Conservation (phyloP, 2,329 filamentous ascomycete species). For the Rhinocladiella similis region DNA sequence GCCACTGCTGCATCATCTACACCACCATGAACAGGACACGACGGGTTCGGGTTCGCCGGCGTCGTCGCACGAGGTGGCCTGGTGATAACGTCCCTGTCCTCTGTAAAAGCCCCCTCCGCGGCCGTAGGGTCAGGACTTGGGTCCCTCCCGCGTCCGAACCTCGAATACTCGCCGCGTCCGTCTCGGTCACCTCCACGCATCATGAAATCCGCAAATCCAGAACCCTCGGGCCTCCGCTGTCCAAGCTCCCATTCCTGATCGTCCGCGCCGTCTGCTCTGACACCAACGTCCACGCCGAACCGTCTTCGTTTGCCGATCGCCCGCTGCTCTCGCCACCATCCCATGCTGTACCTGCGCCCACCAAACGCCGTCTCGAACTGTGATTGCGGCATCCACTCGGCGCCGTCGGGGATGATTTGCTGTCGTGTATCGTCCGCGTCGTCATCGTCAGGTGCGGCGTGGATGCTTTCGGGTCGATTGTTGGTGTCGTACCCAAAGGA, state of each 20-base stretch:
- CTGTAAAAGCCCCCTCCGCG: neutral
- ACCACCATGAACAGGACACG: neutral
- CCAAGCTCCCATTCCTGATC: slow-evolving; percentile 28
- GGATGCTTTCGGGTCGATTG: slow-evolving; percentile 19
- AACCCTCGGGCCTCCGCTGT: slow-evolving; percentile 9
- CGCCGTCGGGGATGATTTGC: slow-evolving; percentile 25
- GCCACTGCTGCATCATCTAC: neutral
- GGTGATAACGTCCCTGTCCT: neutral
- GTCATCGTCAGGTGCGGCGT: slow-evolving; percentile 20
- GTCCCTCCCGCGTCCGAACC: slow-evolving; percentile 3
- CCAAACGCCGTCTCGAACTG: slow-evolving; percentile 23
- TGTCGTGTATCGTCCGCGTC: slow-evolving; percentile 12
- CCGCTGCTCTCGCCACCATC: slow-evolving; percentile 28
- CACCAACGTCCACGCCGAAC: slow-evolving; percentile 28
- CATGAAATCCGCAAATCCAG: slow-evolving; percentile 22
- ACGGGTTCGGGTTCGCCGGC: neutral
- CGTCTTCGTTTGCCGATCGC: slow-evolving; percentile 19
- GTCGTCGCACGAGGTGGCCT: neutral
- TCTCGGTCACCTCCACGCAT: slow-evolving; percentile 18
- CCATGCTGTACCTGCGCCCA: slow-evolving; percentile 25
- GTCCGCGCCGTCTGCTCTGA: slow-evolving; percentile 21
- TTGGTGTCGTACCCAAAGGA: slow-evolving; percentile 15
- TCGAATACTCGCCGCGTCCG: slow-evolving; percentile 20
- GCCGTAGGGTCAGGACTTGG: neutral
- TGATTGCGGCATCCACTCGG: slow-evolving; percentile 25